Percentiles rank a stretch among this genome's conserved stretches.
These are phyloP conservation scores for Mortierella sp. DNA, from an alignment of 371 early-diverging fungal genomes.

Conservation along the genomic window DNA sequence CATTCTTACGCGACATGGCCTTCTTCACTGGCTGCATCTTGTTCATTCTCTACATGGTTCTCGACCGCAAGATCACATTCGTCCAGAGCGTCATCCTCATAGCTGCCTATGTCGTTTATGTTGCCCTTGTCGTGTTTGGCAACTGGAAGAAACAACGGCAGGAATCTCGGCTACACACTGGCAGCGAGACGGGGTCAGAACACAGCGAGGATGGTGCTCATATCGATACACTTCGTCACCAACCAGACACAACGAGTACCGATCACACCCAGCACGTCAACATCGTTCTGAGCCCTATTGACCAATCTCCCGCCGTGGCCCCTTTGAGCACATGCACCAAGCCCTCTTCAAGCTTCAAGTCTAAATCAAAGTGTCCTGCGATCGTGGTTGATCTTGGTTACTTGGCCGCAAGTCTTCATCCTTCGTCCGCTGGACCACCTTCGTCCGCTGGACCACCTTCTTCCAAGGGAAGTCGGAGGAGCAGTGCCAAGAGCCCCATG, in stretches of 20 bases:
- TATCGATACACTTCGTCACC: not conserved
- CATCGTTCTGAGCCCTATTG: not conserved
- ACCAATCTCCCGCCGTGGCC: not conserved
- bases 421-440: not conserved
- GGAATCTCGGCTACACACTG: not conserved
- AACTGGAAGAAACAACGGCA: slow-evolving; percentile 61
- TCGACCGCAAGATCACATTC: slow-evolving; percentile 72
- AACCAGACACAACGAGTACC: not conserved
- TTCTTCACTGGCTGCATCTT: slow-evolving; percentile 80
- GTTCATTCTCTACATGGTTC: slow-evolving; percentile 67
- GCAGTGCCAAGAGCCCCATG: not conserved
- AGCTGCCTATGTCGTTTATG: slow-evolving; percentile 69
- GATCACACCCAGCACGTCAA: not conserved
- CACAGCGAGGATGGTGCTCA: not conserved
- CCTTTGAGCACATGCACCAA: slow-evolving; percentile 1
- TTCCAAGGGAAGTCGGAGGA: not conserved
- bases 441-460: not conserved
- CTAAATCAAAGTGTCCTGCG: slow-evolving; percentile 17
- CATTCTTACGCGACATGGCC: slow-evolving; percentile 79
- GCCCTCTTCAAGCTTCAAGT: slow-evolving; percentile 15
- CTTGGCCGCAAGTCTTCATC: not conserved
- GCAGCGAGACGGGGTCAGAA: not conserved
- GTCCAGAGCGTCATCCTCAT: slow-evolving; percentile 71
- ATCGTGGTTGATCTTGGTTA: slow-evolving; percentile 17
- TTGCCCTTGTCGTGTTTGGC: slow-evolving; percentile 68